Evolutionary conservation across 1,284 basidiomycete genomes (phyloP).

Genomic region (Xerocomus nothofagi): DNA sequence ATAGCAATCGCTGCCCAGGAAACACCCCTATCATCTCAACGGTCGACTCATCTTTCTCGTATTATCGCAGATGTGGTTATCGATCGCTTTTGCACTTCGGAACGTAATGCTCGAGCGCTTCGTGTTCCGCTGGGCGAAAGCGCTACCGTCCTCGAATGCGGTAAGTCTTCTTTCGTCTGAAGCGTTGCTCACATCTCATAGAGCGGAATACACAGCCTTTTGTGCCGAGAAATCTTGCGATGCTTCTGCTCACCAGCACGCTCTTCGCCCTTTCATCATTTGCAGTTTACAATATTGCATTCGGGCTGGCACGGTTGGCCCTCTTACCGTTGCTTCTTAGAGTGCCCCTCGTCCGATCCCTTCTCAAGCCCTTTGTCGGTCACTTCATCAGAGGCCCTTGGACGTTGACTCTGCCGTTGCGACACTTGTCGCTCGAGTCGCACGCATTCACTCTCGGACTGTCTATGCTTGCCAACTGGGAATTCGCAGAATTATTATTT

Average conservation of each 20-base stretch:
- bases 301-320: conserved; percentile 43
- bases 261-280: conserved; percentile 44
- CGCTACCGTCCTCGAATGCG: conserved; percentile 10
- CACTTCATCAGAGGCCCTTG: conserved; percentile 62
- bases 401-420: conserved; percentile 50
- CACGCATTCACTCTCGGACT: conserved; percentile 51
- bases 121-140: conserved; percentile 41
- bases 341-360: conserved; percentile 48
- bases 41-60: conserved; percentile 60
- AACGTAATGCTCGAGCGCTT: conserved; percentile 60
- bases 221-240: conserved; percentile 18
- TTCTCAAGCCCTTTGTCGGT: conserved; percentile 58
- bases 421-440: conserved; percentile 45
- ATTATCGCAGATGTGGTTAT: conserved; percentile 49
- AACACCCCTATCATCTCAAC: conserved; percentile 69
- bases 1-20: conserved; percentile 40
- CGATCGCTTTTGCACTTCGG: conserved; percentile 49
- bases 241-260: conserved; percentile 38
- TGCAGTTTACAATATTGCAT: conserved; percentile 40
- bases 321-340: conserved; percentile 53
- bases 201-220: conserved; percentile 21
- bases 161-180: conserved; percentile 15
- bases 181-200: not conserved
- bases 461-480: conserved; percentile 57
- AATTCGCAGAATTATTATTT: conserved; percentile 58